These are phyloP conservation scores for Geum urbanum DNA, from an alignment of 306 rosid genomes.

Conservation along the genomic window DNA sequence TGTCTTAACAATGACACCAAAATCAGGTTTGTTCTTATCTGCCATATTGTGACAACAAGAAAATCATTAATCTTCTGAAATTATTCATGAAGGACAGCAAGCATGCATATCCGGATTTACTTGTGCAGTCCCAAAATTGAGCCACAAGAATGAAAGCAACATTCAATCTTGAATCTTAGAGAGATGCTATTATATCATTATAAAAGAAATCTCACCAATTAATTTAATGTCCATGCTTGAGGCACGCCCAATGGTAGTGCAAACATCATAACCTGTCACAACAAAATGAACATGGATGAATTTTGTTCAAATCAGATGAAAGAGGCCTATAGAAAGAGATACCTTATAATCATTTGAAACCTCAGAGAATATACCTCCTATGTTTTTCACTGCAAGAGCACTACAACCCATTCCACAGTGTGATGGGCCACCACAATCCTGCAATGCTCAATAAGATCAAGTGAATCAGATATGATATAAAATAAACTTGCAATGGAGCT, in stretches of 20 bases:
- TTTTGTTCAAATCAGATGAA: slow-evolving; percentile 11
- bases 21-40: slow-evolving; percentile 70
- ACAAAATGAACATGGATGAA: not conserved
- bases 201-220: slow-evolving; percentile 51
- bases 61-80: slow-evolving; percentile 20
- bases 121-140: slow-evolving; percentile 9
- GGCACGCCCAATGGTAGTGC: slow-evolving; percentile 62
- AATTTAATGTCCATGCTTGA: slow-evolving; percentile 44
- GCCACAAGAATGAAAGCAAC: slow-evolving; percentile 17
- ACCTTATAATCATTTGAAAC: not conserved
- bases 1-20: slow-evolving; percentile 77
- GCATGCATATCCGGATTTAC: not conserved
- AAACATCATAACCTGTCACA: slow-evolving; percentile 73
- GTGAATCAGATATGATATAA: slow-evolving; percentile 8
- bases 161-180: slow-evolving; percentile 16
- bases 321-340: not conserved
- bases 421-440: slow-evolving; percentile 85
- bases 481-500: not conserved
- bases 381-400: slow-evolving; percentile 61
- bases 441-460: slow-evolving; percentile 27
- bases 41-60: slow-evolving; percentile 32
- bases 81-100: slow-evolving; percentile 12
- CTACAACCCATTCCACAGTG: slow-evolving; percentile 83
- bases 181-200: not conserved
- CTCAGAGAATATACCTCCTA: slow-evolving; percentile 49